Evolutionary conservation across 352 stramenopile species (phyloP), one percentile per base, ranked within the genome.

Genomic region (Thalassiosira livingstoniorum): DNA sequence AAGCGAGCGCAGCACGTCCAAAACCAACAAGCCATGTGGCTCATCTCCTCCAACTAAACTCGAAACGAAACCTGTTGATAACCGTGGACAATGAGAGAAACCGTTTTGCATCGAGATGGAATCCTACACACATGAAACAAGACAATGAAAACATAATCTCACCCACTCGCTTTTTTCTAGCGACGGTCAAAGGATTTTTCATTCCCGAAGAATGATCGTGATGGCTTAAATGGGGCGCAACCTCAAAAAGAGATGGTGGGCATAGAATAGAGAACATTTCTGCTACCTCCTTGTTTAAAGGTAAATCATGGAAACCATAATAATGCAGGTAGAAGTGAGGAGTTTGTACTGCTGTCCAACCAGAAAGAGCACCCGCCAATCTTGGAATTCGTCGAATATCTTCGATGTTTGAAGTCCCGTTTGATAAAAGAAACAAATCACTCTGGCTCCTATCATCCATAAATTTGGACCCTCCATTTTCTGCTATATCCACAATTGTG

Each of bases 21-120:
- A 37, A 18, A 86, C 57, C 25, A 86, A 58, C 7, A 79, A 57
- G n/a, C 79, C 79, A 47, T 86, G 79, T 51, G 79, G 79, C 35
- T 83, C 79, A 55, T 75, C 51, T 27, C 57, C 65, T 10, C 62
- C 57, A 35, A 86, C 72, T 4, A 83, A 31, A 39, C 42, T 65
- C 34, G 73, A 80, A 18, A 86, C 63, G 31, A 86, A 83, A 31
- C 64, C 63, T 73, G 83, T 62, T 66, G 43, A 32, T 43, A 70
- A 80, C 57, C n/a, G n/a, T n/a, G n/a, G n/a, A n/a, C n/a, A n/a
- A n/a, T n/a, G n/a, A n/a, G n/a, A n/a, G n/a, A n/a, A n/a, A n/a
- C n/a, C n/a, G n/a, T n/a, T n/a, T n/a, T n/a, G n/a, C n/a, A n/a
- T n/a, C n/a, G n/a, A n/a, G n/a, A n/a, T n/a, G n/a, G n/a, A n/a